Evolutionary conservation across 179 eudicot genomes (phyloP), one percentile per base, ranked within the genome.

Genomic region (Carnegiea gigantea): DNA sequence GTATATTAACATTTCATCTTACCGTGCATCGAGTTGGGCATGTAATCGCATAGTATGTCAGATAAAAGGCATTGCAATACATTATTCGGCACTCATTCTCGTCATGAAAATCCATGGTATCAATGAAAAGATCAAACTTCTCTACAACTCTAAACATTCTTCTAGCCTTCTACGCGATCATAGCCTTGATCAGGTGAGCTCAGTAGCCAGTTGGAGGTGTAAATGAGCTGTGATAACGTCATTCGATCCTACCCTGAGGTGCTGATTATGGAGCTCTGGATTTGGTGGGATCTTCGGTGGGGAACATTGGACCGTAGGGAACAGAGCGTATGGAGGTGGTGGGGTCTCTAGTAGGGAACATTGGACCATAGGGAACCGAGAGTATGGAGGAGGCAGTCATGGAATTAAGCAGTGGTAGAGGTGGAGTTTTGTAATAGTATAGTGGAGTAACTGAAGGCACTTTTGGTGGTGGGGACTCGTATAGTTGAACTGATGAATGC

Each of bases 361-460:
- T 40, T 21, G 67, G 62, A 57, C 20, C n/a, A 5, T 57, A 15
- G 23, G 62, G 62, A 57, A 17, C n/a, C 1, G 62, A 57, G 62
- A 57, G 57, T 80, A 80, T 9, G 78, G 82, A 23, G 78, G 60
- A 7, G 78, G 38, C 5, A 71, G 54, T 8, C 62, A 17, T 57
- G n/a, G 53, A 36, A 6, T 68, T 40, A 9, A 40, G 38, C 20
- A 77, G 82, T 5, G 83, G 83, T 8, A 60, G 78, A 9, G 83
- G 78, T 48, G 15, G 53, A 26, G 78, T 74, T 1, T 18, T 13
- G 15, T 48, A 48, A 11, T 48, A 10, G 15, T 10, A 2, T 48
- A 13, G 14, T 48, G 53, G 53, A 48, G 53, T 48, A 10, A 12
- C 9, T 10, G 53, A 48, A 48, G 53, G 15, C 15, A 48, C 53